These are phyloP conservation scores for Podaxis sp. DNA, from an alignment of 768 basidiomycete species.

Conservation along the genomic window DNA sequence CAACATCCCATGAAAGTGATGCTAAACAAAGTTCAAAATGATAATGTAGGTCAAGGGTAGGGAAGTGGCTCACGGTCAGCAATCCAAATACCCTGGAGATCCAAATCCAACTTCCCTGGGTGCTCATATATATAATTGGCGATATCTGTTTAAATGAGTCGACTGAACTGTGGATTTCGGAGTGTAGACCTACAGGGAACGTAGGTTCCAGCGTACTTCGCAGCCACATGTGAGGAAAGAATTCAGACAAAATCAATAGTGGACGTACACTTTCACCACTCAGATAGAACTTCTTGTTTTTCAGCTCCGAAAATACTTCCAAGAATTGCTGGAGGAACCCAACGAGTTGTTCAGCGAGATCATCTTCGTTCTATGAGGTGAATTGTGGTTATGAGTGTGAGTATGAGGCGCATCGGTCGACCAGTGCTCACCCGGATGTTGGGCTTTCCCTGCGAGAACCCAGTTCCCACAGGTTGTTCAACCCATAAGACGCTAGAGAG, in stretches of 20 bases:
- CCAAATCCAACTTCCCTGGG: conserved; percentile 49
- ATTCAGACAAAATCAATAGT: background rate
- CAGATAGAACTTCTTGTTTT: conserved; percentile 69
- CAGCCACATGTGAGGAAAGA: background rate
- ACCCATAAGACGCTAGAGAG: conserved; percentile 73
- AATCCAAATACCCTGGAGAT: conserved; percentile 72
- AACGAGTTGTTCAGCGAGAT: conserved; percentile 46
- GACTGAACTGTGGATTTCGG: background rate
- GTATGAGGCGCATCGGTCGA: conserved; percentile 25
- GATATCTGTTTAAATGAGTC: conserved; percentile 46
- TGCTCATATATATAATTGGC: conserved; percentile 73
- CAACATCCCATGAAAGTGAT: conserved; percentile 58
- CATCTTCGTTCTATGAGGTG: conserved; percentile 42
- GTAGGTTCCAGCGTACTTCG: conserved; percentile 67
- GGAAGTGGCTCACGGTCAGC: conserved; percentile 54
- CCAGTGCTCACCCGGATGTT: conserved; percentile 49
- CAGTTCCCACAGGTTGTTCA: conserved; percentile 81
- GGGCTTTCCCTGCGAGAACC: conserved; percentile 70
- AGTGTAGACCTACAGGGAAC: conserved; percentile 47
- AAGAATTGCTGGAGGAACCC: conserved; percentile 78
- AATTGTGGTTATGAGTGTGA: background rate
- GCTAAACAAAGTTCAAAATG: conserved; percentile 33
- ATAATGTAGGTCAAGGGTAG: background rate
- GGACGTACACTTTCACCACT: conserved; percentile 72
- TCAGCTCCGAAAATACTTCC: conserved; percentile 70